A percentile compares a stretch with the other conserved stretches of the same genome.
These are phyloP conservation scores for Priceomyces melissophilus DNA, from an alignment of 805 yeast genomes.

Conservation along the genomic window DNA sequence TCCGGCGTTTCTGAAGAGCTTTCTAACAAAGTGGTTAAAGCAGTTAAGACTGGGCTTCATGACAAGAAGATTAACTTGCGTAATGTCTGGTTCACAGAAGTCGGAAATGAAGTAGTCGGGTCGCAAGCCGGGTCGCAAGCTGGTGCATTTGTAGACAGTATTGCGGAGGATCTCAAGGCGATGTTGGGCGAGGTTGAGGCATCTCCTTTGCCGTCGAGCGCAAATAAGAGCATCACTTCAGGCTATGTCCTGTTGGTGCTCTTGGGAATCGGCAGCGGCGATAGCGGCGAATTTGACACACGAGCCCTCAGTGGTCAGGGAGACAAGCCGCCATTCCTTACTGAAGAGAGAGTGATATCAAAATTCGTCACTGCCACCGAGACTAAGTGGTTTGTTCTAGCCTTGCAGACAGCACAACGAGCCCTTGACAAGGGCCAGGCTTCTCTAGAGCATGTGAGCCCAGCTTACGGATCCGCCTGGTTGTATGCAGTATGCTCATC, in stretches of 20 bases:
- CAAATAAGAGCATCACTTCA: slow-evolving; percentile 50
- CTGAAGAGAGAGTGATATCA: slow-evolving; percentile 45
- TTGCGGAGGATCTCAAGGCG: slow-evolving; percentile 22
- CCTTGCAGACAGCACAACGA: slow-evolving; percentile 23
- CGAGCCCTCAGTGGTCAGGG: slow-evolving; percentile 35
- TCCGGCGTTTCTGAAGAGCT: slow-evolving; percentile 13
- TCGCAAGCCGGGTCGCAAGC: slow-evolving; percentile 11
- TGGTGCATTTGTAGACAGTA: slow-evolving; percentile 14
- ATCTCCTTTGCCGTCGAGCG: slow-evolving; percentile 52
- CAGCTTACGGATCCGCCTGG: slow-evolving; percentile 45
- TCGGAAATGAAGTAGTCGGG: slow-evolving; percentile 35
- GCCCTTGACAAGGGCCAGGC: slow-evolving; percentile 11
- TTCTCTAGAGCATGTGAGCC: slow-evolving; percentile 5
- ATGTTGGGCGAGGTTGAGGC: slow-evolving; percentile 41
- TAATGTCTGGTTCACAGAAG: slow-evolving; percentile 61
- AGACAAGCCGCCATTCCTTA: slow-evolving; percentile 46
- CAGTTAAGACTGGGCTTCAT: slow-evolving; percentile 54
- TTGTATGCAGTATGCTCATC: slow-evolving; percentile 46
- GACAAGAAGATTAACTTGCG: slow-evolving; percentile 64
- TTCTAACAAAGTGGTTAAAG: slow-evolving; percentile 19
- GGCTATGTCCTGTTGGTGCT: slow-evolving; percentile 47
- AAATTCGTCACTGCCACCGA: slow-evolving; percentile 47
- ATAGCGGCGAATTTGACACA: slow-evolving; percentile 21
- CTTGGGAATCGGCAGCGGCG: slow-evolving; percentile 14
- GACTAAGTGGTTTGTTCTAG: slow-evolving; percentile 49